Evolutionary conservation across 148 eudicot species (phyloP).

Genomic region (Camellia sinensis): DNA sequence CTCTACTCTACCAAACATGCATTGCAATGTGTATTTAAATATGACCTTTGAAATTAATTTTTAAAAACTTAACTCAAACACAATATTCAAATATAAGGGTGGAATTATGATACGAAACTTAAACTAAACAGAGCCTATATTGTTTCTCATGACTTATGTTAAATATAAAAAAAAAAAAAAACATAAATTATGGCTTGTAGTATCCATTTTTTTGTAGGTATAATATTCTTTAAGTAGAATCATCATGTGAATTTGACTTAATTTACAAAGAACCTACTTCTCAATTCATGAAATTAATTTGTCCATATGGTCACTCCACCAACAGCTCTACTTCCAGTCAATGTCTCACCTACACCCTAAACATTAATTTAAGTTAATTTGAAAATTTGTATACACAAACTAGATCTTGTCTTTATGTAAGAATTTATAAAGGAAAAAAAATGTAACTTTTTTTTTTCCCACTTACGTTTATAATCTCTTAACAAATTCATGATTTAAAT

Average conservation of each 20-base stretch:
- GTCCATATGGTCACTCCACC: background rate
- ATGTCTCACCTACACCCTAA: constrained; percentile 1
- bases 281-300: background rate
- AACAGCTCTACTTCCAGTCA: background rate
- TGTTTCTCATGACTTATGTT: background rate
- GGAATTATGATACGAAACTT: too few relatives aligned
- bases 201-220: background rate
- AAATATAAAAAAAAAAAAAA: too few relatives aligned
- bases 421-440: too few relatives aligned
- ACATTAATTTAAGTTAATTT: background rate
- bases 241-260: background rate
- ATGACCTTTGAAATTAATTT: too few relatives aligned
- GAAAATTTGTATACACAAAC: background rate
- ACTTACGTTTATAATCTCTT: too few relatives aligned
- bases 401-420: too few relatives aligned
- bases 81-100: too few relatives aligned
- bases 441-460: too few relatives aligned
- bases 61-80: too few relatives aligned
- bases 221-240: background rate
- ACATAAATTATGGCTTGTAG: background rate
- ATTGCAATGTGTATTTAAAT: too few relatives aligned
- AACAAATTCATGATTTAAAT: too few relatives aligned
- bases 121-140: background rate
- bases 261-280: background rate
- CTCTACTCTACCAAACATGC: too few relatives aligned